phyloP scores from a whole-genome alignment of 768 basidiomycete species.

The Amanita jacksonii region DNA sequence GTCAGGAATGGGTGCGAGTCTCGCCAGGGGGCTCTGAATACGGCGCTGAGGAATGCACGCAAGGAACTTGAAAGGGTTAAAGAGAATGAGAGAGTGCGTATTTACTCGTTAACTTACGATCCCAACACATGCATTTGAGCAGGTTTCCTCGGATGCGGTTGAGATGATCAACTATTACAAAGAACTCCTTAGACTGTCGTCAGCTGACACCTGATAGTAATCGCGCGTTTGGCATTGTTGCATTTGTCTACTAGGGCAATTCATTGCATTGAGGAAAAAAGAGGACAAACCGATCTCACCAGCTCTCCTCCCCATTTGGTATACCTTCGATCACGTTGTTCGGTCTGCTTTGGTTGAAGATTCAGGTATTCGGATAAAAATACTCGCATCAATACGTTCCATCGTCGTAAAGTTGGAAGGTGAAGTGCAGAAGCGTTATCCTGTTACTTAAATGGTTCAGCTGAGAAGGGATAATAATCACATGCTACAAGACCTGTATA shows the following conservation, averaged over 20 bases:
- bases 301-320: slow-evolving; percentile 3
- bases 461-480: too few species aligned
- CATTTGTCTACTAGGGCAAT: slow-evolving; percentile 1
- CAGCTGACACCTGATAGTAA: neutral
- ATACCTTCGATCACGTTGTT: neutral
- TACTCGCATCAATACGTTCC: slow-evolving; percentile 83
- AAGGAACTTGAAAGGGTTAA: slow-evolving; percentile 24
- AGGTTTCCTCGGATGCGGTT: slow-evolving; percentile 27
- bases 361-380: slow-evolving; percentile 89
- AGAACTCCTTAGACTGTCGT: slow-evolving; percentile 14
- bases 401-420: slow-evolving; percentile 74
- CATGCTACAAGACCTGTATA: slow-evolving; percentile 36
- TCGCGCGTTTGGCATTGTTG: too few species aligned
- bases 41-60: slow-evolving; percentile 25
- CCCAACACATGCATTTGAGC: neutral
- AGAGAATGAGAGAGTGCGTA: slow-evolving; percentile 25
- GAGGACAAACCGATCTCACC: neutral
- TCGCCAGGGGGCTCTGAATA: slow-evolving; percentile 21
- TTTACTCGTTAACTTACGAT: neutral
- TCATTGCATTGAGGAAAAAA: neutral
- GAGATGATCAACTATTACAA: slow-evolving; percentile 27
- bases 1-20: slow-evolving; percentile 17
- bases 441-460: slow-evolving; percentile 41
- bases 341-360: slow-evolving; percentile 31
- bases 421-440: slow-evolving; percentile 87